These are phyloP conservation scores for Potentilla sterilis DNA, from an alignment of 306 rosid species.

Conservation along the genomic window DNA sequence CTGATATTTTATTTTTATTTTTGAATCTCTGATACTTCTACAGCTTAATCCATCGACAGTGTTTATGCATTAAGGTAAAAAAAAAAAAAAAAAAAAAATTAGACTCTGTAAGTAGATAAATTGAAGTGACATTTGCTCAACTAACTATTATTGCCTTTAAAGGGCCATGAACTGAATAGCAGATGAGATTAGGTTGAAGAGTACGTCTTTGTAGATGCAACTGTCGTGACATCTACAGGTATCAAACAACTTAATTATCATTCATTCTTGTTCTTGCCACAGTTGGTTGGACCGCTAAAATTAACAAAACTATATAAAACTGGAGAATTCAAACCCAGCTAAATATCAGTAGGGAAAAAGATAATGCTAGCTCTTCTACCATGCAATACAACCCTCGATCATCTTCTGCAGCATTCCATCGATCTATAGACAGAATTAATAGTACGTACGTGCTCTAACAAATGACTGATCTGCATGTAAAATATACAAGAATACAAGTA, in stretches of 20 bases:
- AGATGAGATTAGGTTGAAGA: neutral
- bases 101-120: neutral
- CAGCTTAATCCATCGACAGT: neutral
- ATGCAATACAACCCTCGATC: no score
- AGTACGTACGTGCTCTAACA: neutral
- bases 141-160: neutral
- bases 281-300: neutral
- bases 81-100: no score
- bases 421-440: no score
- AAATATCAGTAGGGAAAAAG: no score
- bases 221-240: neutral
- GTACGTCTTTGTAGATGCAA: neutral
- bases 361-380: no score
- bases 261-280: neutral
- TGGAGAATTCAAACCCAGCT: no score
- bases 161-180: neutral
- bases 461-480: neutral
- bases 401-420: no score
- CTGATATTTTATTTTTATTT: neutral
- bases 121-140: neutral
- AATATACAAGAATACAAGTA: neutral
- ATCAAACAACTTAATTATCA: neutral
- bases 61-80: no score
- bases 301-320: no score
- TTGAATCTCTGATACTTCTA: neutral